phyloP scores from a whole-genome alignment of 1,139 yeast genomes.

The Taphrina populina region DNA sequence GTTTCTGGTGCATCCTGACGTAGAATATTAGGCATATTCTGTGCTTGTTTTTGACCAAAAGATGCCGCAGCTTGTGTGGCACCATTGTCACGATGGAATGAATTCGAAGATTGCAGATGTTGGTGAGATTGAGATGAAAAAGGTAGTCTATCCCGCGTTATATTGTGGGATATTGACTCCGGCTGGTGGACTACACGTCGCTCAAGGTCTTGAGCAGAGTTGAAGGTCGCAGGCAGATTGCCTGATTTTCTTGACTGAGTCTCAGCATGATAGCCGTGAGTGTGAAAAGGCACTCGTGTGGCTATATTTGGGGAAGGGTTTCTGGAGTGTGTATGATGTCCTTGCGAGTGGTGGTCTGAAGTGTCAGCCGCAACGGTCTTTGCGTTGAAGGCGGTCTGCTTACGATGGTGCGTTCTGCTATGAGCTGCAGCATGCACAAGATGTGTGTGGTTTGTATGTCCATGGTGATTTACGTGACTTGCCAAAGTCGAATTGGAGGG shows the following conservation, averaged over 20 bases:
- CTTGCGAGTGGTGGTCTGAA: constrained; percentile 15
- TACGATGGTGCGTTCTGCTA: constrained; percentile 17
- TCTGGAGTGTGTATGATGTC: background rate
- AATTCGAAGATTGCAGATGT: background rate
- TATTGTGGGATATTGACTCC: background rate
- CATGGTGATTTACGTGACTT: constrained; percentile 2
- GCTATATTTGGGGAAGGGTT: constrained; percentile 8
- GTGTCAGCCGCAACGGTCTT: background rate
- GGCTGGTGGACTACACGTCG: background rate
- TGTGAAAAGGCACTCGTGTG: constrained; percentile 1
- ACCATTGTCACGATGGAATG: background rate
- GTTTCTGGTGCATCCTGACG: constrained; percentile 14
- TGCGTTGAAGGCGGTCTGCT: background rate
- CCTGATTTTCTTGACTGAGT: background rate
- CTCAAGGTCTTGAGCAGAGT: background rate
- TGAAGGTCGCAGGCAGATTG: background rate
- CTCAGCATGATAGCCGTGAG: constrained; percentile 8
- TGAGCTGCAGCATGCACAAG: constrained; percentile 1
- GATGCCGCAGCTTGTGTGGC: background rate
- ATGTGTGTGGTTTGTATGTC: background rate
- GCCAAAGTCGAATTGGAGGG: constrained; percentile 1
- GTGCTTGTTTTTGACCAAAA: constrained; percentile 17
- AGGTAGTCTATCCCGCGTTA: constrained; percentile 1
- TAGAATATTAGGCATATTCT: constrained; percentile 16
- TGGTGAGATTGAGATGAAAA: background rate